These are phyloP conservation scores for Tetrapisispora namnaoensis DNA, from an alignment of 805 yeast genomes.

Conservation along the genomic window DNA sequence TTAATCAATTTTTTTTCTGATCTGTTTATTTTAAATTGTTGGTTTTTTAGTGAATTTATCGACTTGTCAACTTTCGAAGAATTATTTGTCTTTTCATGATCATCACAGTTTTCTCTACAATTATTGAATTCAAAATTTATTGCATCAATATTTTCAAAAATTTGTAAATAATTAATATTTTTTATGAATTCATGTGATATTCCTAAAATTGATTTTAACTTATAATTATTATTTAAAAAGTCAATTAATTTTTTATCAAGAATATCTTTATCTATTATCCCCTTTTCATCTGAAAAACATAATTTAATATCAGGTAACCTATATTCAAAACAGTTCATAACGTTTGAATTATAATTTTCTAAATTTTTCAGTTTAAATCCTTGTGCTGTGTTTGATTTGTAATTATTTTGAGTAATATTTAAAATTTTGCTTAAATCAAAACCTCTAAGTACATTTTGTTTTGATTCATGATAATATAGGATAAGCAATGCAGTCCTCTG, in stretches of 20 bases:
- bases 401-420: slow-evolving; percentile 9
- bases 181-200: background rate
- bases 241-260: background rate
- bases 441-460: background rate
- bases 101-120: too few species aligned
- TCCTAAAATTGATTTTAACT: background rate
- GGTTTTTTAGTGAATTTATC: slow-evolving; percentile 17
- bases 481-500: slow-evolving; percentile 21
- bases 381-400: slow-evolving; percentile 19
- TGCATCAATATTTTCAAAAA: slow-evolving; percentile 1
- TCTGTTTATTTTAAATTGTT: slow-evolving; percentile 23
- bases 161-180: background rate
- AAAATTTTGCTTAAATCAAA: slow-evolving; percentile 2
- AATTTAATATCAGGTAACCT: slow-evolving; percentile 7
- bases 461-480: background rate
- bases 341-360: background rate
- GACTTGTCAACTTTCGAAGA: background rate
- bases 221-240: background rate
- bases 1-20: slow-evolving; percentile 6
- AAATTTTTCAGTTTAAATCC: slow-evolving; percentile 3
- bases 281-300: background rate
- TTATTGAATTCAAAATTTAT: background rate
- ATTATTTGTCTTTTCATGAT: too few species aligned
- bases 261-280: background rate
- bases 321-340: slow-evolving; percentile 20